Percentiles rank a stretch among this genome's conserved stretches.
Conservation (phyloP, 495 filamentous ascomycete species). For the Physcia stellaris region DNA sequence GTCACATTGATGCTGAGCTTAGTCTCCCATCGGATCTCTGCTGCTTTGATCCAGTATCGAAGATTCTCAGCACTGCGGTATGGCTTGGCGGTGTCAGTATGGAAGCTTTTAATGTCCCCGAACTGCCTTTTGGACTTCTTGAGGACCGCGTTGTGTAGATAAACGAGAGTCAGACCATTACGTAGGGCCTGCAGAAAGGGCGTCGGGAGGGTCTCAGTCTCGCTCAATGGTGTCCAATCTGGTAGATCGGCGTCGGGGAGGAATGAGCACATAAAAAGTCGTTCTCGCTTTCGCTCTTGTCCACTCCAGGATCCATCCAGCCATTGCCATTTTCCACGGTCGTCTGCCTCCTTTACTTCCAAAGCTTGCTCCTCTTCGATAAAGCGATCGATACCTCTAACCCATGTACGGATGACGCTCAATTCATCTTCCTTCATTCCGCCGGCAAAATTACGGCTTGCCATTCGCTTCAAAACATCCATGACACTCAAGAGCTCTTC, state of each 20-base stretch:
- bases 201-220: conserved; percentile 45
- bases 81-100: conserved; percentile 82
- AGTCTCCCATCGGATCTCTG: conserved; percentile 86
- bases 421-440: conserved; percentile 67
- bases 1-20: conserved; percentile 74
- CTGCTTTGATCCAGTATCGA: conserved; percentile 89
- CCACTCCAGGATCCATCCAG: conserved; percentile 69
- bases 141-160: conserved; percentile 78
- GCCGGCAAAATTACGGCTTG: conserved; percentile 70
- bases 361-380: conserved; percentile 58
- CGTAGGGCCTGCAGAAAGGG: conserved; percentile 60
- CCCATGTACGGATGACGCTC: conserved; percentile 60
- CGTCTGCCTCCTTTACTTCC: conserved; percentile 57
- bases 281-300: conserved; percentile 62
- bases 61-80: conserved; percentile 91
- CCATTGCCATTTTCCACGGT: conserved; percentile 70
- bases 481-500: conserved; percentile 71
- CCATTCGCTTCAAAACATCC: conserved; percentile 83
- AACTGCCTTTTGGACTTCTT: conserved; percentile 74
- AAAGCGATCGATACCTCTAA: conserved; percentile 58
- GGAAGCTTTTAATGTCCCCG: conserved; percentile 78
- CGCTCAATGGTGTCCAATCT: conserved; percentile 49
- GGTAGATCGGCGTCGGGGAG: conserved; percentile 50
- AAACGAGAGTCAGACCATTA: conserved; percentile 68
- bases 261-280: conserved; percentile 52